Base-by-base conservation (phyloP, 345 rosid genomes). In the Syzygium aqueum region DNA sequence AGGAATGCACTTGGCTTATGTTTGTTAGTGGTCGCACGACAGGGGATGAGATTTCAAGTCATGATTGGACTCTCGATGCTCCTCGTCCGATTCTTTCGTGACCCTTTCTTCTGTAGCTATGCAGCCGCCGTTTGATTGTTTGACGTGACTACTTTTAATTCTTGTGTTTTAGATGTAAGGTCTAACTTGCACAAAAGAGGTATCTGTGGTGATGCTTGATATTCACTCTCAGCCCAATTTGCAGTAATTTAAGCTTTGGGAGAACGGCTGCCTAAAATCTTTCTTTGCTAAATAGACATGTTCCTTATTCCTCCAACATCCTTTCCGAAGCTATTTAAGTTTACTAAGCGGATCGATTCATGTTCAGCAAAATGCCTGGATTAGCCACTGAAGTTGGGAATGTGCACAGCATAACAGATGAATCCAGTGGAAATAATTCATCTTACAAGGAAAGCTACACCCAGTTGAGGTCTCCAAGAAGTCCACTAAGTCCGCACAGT, bases 401-500 rank as follows among this genome's bases (percentile, higher is more conserved):
- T 73, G 49, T 16, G 84, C 85, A 28, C 46, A 40, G 77, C 51
- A 19, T 17, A n/a, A 73, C 82, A 19, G 82, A 73, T 0, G 84
- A 59, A 6, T 73, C 87, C 84, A 50, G 51, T 54, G 65, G 87
- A 46, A 43, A 53, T 73, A 37, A 8, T 43, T 51, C 84, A 16
- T 59, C 82, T 53, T 77, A 28, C 23, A 88, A 89, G 80, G 86
- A 86, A 27, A 89, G 57, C 33, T 57, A 25, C 52, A 73, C 54
- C 14, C 84, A 89, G 77, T 84, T 82, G 15, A 53, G 84, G 86
- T 84, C 90, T 53, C 88, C 88, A 33, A 84, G 88, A 85, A 89
- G 90, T 85, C 90, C 90, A 11, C 82, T 86, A 40, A 86, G 90
- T 84, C 90, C 86, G 17, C 86, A 88, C 67, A 59, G 82, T 84